These are phyloP conservation scores for Botrytis cinerea DNA, from an alignment of 2,329 filamentous ascomycete genomes.

Conservation along the genomic window DNA sequence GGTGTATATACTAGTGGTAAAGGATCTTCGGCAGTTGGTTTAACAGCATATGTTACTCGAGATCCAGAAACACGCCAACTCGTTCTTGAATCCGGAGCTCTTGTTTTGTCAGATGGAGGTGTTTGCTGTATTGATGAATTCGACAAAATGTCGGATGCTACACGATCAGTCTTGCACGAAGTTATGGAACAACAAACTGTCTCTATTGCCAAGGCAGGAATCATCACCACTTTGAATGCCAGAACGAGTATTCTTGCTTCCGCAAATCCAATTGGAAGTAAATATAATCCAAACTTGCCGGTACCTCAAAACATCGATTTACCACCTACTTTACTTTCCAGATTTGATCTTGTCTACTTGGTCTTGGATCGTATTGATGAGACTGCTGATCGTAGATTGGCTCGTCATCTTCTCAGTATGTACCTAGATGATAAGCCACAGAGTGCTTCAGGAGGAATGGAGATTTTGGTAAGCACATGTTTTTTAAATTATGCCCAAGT, in stretches of 20 bases:
- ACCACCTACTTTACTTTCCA: constrained; percentile 88
- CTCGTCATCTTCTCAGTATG: constrained; percentile 91
- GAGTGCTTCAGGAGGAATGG: constrained; percentile 70
- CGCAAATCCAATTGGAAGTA: constrained; percentile 95
- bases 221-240: constrained; percentile 88
- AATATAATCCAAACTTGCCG: constrained; percentile 93
- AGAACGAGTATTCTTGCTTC: constrained; percentile 94
- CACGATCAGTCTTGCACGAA: constrained; percentile 73
- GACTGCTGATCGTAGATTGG: constrained; percentile 81
- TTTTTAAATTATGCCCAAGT: constrained; percentile 16
- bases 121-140: constrained; percentile 80
- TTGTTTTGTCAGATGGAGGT: constrained; percentile 73
- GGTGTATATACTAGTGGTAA: constrained; percentile 78
- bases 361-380: constrained; percentile 95
- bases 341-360: constrained; percentile 96
- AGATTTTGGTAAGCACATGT: constrained; percentile 70
- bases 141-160: constrained; percentile 77
- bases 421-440: constrained; percentile 95
- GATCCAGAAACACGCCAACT: constrained; percentile 73
- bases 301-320: constrained; percentile 98
- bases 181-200: constrained; percentile 82
- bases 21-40: constrained; percentile 73
- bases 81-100: constrained; percentile 72
- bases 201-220: constrained; percentile 75
- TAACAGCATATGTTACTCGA: constrained; percentile 75